A percentile compares a stretch with the other conserved stretches of the same genome.
Conservation (phyloP, 768 basidiomycete genomes). For the Mycena latifolia region DNA sequence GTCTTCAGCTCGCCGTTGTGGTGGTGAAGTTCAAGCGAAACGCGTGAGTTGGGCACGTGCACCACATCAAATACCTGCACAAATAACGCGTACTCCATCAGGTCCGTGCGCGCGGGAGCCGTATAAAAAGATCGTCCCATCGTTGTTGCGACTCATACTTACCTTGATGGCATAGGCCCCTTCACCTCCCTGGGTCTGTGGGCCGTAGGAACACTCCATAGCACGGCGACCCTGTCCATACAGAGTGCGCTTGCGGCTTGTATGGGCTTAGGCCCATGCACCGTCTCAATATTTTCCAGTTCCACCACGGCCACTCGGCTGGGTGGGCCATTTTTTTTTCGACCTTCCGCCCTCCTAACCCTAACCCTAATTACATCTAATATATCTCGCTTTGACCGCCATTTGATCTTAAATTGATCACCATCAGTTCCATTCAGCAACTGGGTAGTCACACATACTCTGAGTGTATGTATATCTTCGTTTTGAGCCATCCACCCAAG, state of each 20-base stretch:
- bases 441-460: too few species aligned
- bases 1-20: too few species aligned
- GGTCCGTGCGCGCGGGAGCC: slow-evolving; percentile 8
- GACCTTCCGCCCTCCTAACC: too few species aligned
- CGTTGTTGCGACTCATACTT: slow-evolving; percentile 37
- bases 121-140: too few species aligned
- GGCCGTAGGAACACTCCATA: slow-evolving; percentile 56
- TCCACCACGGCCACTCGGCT: slow-evolving; percentile 70
- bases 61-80: neutral
- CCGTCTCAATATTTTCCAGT: slow-evolving; percentile 87
- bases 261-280: slow-evolving; percentile 83
- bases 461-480: too few species aligned
- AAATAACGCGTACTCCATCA: neutral
- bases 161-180: slow-evolving; percentile 38
- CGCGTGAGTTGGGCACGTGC: neutral
- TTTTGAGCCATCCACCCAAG: too few species aligned
- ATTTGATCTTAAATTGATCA: too few species aligned
- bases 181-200: slow-evolving; percentile 36
- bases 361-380: neutral
- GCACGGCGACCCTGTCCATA: slow-evolving; percentile 80
- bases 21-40: neutral
- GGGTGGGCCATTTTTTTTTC: slow-evolving; percentile 34
- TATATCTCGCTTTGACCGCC: slow-evolving; percentile 1
- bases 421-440: too few species aligned
- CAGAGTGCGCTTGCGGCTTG: slow-evolving; percentile 70